phyloP scores from a whole-genome alignment of 129 eudicot genomes.

The Glebionis coronaria region DNA sequence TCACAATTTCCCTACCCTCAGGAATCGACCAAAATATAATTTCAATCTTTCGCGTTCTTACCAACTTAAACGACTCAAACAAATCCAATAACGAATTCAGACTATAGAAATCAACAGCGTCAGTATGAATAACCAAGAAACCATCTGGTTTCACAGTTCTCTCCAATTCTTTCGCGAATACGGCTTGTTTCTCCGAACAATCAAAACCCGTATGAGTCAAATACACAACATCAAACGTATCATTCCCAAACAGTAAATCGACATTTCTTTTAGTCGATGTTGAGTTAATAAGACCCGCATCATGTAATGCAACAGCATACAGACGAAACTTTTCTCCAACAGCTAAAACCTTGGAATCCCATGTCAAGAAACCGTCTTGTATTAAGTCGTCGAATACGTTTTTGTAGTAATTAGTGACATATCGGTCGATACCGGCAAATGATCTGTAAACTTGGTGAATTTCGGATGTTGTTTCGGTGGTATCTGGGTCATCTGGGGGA shows the following conservation, averaged over 20 bases:
- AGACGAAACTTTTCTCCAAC: conserved; percentile 28
- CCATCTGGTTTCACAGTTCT: conserved; percentile 55
- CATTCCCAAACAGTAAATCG: conserved; percentile 26
- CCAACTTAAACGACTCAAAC: conserved; percentile 36
- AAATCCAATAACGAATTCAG: conserved; percentile 53
- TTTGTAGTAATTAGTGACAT: conserved; percentile 32
- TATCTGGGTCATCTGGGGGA: too few relatives aligned
- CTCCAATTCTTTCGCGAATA: conserved; percentile 38
- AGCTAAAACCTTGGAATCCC: conserved; percentile 41
- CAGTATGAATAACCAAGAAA: conserved; percentile 51
- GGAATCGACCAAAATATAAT: conserved; percentile 23
- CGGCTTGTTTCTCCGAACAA: conserved; percentile 18
- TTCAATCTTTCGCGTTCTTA: conserved; percentile 31
- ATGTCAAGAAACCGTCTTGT: conserved; percentile 37
- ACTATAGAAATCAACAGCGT: conserved; percentile 45
- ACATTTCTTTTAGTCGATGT: conserved; percentile 24
- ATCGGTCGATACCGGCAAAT: conserved; percentile 14
- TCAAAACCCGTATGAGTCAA: conserved; percentile 38
- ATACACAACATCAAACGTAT: conserved; percentile 41
- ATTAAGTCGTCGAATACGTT: conserved; percentile 46
- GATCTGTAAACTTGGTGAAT: background rate
- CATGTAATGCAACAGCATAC: conserved; percentile 35
- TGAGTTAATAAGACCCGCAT: conserved; percentile 37
- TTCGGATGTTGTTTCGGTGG: too few relatives aligned
- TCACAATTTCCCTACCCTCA: conserved; percentile 38